Evolutionary conservation across 116 monocot genomes (phyloP).

Genomic region (Phalaenopsis hybrid): DNA sequence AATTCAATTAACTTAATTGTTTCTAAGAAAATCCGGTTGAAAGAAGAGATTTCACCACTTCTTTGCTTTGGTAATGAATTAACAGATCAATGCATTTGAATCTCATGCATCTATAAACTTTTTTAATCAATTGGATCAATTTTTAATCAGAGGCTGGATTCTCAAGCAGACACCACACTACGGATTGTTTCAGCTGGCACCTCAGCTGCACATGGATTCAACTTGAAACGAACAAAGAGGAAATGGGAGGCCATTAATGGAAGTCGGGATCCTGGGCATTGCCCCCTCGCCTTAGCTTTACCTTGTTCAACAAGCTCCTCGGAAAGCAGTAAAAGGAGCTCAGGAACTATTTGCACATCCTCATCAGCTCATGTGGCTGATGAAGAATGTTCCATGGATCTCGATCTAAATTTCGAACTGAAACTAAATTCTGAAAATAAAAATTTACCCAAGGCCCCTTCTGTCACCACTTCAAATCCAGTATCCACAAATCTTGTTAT

Average conservation of each 20-base stretch:
- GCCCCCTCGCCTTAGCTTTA: slow-evolving; percentile 27
- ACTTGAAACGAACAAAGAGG: slow-evolving; percentile 26
- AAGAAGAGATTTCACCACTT: background rate
- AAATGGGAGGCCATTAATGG: slow-evolving; percentile 14
- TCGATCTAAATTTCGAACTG: slow-evolving; percentile 45
- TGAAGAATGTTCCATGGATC: slow-evolving; percentile 45
- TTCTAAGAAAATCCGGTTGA: background rate
- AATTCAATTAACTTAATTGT: background rate
- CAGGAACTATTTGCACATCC: slow-evolving; percentile 19
- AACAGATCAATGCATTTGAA: background rate
- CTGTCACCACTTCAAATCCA: background rate
- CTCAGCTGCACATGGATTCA: background rate
- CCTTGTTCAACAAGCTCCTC: slow-evolving; percentile 36
- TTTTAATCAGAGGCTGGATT: background rate
- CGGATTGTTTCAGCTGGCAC: background rate
- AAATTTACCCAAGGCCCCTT: slow-evolving; percentile 13
- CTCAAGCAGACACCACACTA: slow-evolving; percentile 4
- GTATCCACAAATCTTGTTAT: background rate
- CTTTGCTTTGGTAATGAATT: background rate
- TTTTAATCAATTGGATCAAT: background rate
- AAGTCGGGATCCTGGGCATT: slow-evolving; percentile 8
- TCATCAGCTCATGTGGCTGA: slow-evolving; percentile 44
- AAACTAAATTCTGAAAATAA: slow-evolving; percentile 22
- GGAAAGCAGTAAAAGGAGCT: slow-evolving; percentile 59
- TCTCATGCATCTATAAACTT: background rate